phyloP scores from a whole-genome alignment of 2,329 filamentous ascomycete genomes.

The Aspergillus tamarii region DNA sequence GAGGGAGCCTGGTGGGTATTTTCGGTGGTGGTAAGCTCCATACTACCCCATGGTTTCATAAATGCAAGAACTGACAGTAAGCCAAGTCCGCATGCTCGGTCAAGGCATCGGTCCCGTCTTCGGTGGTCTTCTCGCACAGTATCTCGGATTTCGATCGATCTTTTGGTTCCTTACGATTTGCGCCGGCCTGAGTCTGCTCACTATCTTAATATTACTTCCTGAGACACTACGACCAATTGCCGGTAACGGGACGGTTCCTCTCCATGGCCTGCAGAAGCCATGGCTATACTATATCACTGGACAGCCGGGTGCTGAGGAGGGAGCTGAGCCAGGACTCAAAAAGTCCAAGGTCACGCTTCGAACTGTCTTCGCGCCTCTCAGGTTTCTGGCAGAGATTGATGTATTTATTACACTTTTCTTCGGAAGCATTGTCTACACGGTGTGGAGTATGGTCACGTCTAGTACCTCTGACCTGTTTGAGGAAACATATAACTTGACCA shows the following conservation, averaged over 20 bases:
- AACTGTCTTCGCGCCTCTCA: not conserved
- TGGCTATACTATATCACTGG: not conserved
- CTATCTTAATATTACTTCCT: not conserved
- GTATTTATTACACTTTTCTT: not conserved
- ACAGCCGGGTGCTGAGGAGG: not conserved
- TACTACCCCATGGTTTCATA: rapidly evolving
- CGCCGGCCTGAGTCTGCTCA: not conserved
- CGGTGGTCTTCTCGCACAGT: not conserved
- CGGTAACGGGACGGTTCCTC: not conserved
- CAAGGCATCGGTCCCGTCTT: not conserved
- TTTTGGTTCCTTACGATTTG: not conserved
- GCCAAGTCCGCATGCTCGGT: not conserved
- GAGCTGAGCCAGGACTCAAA: not conserved
- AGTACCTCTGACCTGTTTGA: not conserved
- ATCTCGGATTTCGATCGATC: not conserved
- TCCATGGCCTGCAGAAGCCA: not conserved
- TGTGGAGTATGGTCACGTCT: not conserved
- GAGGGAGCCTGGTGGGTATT: constrained; percentile 43
- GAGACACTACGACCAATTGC: not conserved
- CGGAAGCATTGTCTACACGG: not conserved
- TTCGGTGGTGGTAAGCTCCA: not conserved
- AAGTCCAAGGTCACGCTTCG: not conserved
- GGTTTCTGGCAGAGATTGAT: not conserved
- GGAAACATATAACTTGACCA: not conserved
- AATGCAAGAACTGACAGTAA: not conserved